Evolutionary conservation across 2,329 filamentous ascomycete genomes (phyloP).

Genomic region (Byssothecium circinans): DNA sequence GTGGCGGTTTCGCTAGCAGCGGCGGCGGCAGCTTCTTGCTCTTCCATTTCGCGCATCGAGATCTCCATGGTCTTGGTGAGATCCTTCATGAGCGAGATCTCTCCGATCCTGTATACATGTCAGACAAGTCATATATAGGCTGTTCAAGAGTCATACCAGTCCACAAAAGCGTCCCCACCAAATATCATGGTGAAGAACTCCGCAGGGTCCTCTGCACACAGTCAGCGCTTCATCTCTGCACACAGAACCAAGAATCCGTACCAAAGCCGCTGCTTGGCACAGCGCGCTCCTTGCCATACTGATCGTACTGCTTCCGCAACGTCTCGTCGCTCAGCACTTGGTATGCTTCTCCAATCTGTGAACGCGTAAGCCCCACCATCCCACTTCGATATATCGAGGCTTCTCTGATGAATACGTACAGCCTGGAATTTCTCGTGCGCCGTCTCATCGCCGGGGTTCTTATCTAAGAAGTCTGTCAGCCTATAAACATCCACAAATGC

Average conservation of each 20-base stretch:
- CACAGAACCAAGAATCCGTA: slow-evolving; percentile 32
- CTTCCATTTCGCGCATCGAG: slow-evolving; percentile 78
- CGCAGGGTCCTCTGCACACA: slow-evolving; percentile 72
- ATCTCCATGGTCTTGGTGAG: slow-evolving; percentile 98
- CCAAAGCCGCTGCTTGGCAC: slow-evolving; percentile 90
- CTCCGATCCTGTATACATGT: slow-evolving; percentile 67
- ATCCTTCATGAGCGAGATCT: slow-evolving; percentile 98
- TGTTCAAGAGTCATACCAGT: slow-evolving; percentile 59
- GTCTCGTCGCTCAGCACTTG: slow-evolving; percentile 85
- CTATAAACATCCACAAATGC: background rate
- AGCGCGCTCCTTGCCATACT: slow-evolving; percentile 93
- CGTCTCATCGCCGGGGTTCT: slow-evolving; percentile 94
- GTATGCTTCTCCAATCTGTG: slow-evolving; percentile 68
- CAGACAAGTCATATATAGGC: background rate
- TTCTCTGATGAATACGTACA: slow-evolving; percentile 60
- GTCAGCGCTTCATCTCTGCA: slow-evolving; percentile 19
- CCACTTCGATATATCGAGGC: background rate
- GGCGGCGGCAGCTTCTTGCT: slow-evolving; percentile 61
- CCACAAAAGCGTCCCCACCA: slow-evolving; percentile 90
- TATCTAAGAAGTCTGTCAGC: slow-evolving; percentile 62
- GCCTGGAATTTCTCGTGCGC: slow-evolving; percentile 93
- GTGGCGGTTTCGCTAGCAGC: slow-evolving; percentile 42
- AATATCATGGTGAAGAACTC: slow-evolving; percentile 99
- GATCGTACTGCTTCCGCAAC: slow-evolving; percentile 90
- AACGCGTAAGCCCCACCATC: slow-evolving; percentile 29